Percentiles rank a stretch among this genome's conserved stretches.
Conservation (phyloP, 2,329 filamentous ascomycete genomes). For the Furcasterigmium sp. region DNA sequence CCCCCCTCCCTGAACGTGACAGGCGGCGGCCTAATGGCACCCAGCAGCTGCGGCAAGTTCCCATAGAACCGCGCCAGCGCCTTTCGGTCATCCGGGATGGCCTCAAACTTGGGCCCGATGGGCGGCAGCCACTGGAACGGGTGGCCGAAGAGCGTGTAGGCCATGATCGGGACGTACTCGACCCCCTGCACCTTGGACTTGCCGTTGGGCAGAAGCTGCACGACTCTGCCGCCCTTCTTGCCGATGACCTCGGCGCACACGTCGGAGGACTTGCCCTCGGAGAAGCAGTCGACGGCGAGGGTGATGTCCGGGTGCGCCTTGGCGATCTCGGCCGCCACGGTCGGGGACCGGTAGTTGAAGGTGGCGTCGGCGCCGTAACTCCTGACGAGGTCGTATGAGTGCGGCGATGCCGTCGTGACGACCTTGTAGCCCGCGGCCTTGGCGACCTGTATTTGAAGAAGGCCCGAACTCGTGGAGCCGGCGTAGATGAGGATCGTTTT, state of each 20-base stretch:
- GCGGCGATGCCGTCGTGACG: constrained; percentile 23
- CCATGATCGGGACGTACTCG: constrained; percentile 16
- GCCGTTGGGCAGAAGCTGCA: constrained; percentile 18
- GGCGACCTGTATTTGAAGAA: constrained; percentile 35
- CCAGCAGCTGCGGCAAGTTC: constrained; percentile 9
- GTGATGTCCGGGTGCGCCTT: constrained; percentile 17
- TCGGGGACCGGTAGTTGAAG: constrained; percentile 22
- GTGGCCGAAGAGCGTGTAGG: constrained; percentile 17
- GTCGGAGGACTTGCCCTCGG: constrained; percentile 20
- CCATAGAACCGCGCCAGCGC: constrained; percentile 16
- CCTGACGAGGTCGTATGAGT: constrained; percentile 28
- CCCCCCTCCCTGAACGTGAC: constrained; percentile 9
- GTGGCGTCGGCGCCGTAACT: constrained; percentile 22
- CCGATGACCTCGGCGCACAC: constrained; percentile 19
- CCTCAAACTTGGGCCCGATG: constrained; percentile 21
- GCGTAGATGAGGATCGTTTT: constrained; percentile 35
- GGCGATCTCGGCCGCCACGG: constrained; percentile 16
- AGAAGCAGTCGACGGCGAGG: constrained; percentile 23
- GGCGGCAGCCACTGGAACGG: constrained; percentile 20
- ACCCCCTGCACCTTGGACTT: too few relatives aligned
- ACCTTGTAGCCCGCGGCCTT: constrained; percentile 27
- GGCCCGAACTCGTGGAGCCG: constrained; percentile 47
- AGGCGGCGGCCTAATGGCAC: constrained; percentile 14
- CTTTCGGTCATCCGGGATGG: constrained; percentile 16
- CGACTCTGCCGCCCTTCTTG: constrained; percentile 20